phyloP scores from a whole-genome alignment of 1,139 yeast genomes.

The Arxiozyma slooffiae region DNA sequence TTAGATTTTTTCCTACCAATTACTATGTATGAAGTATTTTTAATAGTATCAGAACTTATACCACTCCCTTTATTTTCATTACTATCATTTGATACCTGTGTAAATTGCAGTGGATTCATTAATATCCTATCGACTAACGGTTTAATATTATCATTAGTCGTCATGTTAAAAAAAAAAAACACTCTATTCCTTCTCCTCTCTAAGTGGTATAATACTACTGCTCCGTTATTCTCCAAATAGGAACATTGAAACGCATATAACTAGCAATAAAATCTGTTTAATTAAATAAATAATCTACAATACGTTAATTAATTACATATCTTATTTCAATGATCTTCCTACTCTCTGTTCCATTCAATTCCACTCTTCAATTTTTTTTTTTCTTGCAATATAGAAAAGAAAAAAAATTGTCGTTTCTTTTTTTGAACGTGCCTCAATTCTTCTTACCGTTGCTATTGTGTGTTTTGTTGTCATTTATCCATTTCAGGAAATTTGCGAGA shows the following conservation, averaged over 20 bases:
- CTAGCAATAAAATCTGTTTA: too few species aligned
- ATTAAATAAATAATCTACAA: too few species aligned
- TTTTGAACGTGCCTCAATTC: too few species aligned
- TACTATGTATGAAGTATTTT: conserved; percentile 26
- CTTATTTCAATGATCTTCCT: too few species aligned
- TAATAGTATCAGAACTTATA: conserved; percentile 14
- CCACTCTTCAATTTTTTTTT: too few species aligned
- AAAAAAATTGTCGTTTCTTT: too few species aligned
- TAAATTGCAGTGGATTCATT: conserved; percentile 50
- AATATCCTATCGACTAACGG: conserved; percentile 50
- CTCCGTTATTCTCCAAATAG: too few species aligned
- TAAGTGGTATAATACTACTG: too few species aligned
- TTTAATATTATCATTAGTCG: conserved; percentile 23
- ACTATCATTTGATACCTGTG: conserved; percentile 33
- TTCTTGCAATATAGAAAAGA: too few species aligned
- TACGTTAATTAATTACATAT: too few species aligned
- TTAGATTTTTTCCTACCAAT: conserved; percentile 15
- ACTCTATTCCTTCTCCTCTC: background rate
- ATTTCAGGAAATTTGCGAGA: background rate
- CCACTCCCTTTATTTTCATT: conserved; percentile 21
- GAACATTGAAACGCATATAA: too few species aligned
- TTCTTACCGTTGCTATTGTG: background rate
- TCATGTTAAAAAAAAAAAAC: conserved; percentile 11
- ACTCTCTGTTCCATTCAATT: too few species aligned
- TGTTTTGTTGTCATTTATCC: background rate